phyloP scores from a whole-genome alignment of 1,139 yeast species.

The Suhomyces atakaporum region DNA sequence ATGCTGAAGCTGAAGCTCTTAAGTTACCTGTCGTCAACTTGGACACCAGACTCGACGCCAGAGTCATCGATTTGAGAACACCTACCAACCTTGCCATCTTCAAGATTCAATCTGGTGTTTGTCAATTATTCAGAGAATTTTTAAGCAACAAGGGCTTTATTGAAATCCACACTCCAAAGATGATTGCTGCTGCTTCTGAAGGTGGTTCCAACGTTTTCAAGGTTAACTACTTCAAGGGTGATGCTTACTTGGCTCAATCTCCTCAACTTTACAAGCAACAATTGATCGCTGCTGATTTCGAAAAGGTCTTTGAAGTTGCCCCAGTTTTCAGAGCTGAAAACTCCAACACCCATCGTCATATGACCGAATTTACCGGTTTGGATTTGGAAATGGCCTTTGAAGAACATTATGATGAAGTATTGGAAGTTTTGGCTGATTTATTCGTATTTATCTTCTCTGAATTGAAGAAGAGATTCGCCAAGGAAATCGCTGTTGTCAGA shows the following conservation, averaged over 20 bases:
- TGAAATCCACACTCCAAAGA: slow-evolving; percentile 94
- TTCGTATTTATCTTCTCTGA: slow-evolving; percentile 86
- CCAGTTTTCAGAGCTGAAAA: slow-evolving; percentile 99
- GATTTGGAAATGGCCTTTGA: slow-evolving; percentile 98
- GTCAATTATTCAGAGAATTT: slow-evolving; percentile 86
- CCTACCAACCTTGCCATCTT: slow-evolving; percentile 97
- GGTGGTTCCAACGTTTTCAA: slow-evolving; percentile 98
- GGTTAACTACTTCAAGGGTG: slow-evolving; percentile 86
- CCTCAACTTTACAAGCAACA: slow-evolving; percentile 98
- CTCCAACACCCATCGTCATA: slow-evolving; percentile 97
- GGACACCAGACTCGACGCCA: slow-evolving; percentile 91
- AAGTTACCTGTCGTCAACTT: slow-evolving; percentile 92
- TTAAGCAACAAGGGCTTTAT: slow-evolving; percentile 66
- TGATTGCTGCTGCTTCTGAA: slow-evolving; percentile 93
- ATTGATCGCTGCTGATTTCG: slow-evolving; percentile 96
- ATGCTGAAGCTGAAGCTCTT: slow-evolving; percentile 89
- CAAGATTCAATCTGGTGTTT: slow-evolving; percentile 88
- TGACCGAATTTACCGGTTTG: slow-evolving; percentile 97
- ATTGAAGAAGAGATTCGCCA: slow-evolving; percentile 73
- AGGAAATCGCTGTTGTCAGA: slow-evolving; percentile 88
- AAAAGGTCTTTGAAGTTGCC: slow-evolving; percentile 91
- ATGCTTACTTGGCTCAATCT: slow-evolving; percentile 94
- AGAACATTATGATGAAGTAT: slow-evolving; percentile 95
- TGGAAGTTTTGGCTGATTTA: slow-evolving; percentile 80
- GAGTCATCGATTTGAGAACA: slow-evolving; percentile 96